Evolutionary conservation across 78 protist genomes (phyloP), one percentile per base, ranked within the genome.

Genomic region (Chrysochromulina parva): DNA sequence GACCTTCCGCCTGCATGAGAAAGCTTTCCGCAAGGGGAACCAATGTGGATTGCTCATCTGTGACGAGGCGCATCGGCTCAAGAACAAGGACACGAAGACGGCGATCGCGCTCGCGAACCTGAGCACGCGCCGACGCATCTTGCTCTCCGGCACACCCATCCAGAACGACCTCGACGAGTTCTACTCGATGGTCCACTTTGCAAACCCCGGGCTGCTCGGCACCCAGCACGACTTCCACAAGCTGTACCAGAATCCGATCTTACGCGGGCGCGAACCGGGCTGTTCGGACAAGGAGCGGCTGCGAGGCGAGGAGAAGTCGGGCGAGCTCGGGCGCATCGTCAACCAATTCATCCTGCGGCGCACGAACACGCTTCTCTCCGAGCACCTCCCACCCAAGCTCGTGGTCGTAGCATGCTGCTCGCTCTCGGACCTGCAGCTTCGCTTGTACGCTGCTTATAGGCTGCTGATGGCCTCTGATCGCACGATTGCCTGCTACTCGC

Each of bases 131-230:
- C 81, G 96, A 16, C 81, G 97, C 54, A 50, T 82, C 20, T n/a
- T 80, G n/a, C 57, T 80, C 54, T 55, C 86, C 4, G 86, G 86
- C 86, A 97, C 98, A 0, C 98, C 98, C 26, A 89, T 97, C 50
- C 98, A 97, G 58, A 96, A 96, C 54, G 92, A 95, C 69, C 67
- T 96, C 26, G 91, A 85, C n/a, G 98, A 96, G 52, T 96, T 95
- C 85, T 94, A 93, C 90, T 92, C 96, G 6, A 92, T 96, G 96
- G 95, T 96, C 7, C 90, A 95, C 80, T 95, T 96, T 52, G 94
- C 92, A 19, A 96, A 96, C 86, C 98, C 97, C 3, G 96, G 92
- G 48, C 69, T 96, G 14, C 92, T 97, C 47, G 88, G 92, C 54
- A 0, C 52, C 52, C 38, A 28, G 10, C 3, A 60, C 10, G 66